Evolutionary conservation across 345 rosid species (phyloP).

Genomic region (Erodium maritimum): DNA sequence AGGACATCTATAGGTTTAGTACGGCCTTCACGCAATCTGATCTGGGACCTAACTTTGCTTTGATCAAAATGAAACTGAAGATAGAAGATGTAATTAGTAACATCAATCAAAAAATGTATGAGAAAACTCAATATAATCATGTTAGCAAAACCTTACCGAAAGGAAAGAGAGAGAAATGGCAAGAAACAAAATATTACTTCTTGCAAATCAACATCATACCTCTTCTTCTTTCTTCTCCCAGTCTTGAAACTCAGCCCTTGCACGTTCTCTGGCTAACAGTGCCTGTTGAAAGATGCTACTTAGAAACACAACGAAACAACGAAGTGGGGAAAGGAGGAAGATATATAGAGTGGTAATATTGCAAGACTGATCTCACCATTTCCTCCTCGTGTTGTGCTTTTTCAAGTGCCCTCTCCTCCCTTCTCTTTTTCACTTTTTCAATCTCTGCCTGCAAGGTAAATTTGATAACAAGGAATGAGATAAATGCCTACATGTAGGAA

Average conservation of each 20-base stretch:
- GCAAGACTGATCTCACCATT: conserved; percentile 43
- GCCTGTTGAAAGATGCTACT: conserved; percentile 40
- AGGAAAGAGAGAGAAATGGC: too few species aligned
- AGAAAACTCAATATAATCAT: background rate
- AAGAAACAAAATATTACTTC: too few species aligned
- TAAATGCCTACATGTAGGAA: background rate
- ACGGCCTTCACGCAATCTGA: conserved; percentile 80
- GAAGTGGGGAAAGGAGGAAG: background rate
- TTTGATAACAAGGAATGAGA: background rate
- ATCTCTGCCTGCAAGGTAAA: conserved; percentile 57
- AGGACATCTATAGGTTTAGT: conserved; percentile 76
- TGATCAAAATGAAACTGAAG: conserved; percentile 91
- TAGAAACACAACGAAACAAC: background rate
- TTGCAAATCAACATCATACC: too few species aligned
- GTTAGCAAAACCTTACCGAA: background rate
- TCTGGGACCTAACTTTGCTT: conserved; percentile 89
- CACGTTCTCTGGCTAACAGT: conserved; percentile 85
- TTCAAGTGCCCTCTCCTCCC: conserved; percentile 90
- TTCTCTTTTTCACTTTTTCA: conserved; percentile 90
- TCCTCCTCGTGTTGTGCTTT: conserved; percentile 93
- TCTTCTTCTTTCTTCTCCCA: conserved; percentile 99
- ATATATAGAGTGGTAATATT: background rate
- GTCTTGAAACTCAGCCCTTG: conserved; percentile 92
- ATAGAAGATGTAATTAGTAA: conserved; percentile 13
- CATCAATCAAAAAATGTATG: conserved; percentile 5